These are phyloP conservation scores for Chaetomium cochliodes DNA, from an alignment of 495 filamentous ascomycete species.

Conservation along the genomic window DNA sequence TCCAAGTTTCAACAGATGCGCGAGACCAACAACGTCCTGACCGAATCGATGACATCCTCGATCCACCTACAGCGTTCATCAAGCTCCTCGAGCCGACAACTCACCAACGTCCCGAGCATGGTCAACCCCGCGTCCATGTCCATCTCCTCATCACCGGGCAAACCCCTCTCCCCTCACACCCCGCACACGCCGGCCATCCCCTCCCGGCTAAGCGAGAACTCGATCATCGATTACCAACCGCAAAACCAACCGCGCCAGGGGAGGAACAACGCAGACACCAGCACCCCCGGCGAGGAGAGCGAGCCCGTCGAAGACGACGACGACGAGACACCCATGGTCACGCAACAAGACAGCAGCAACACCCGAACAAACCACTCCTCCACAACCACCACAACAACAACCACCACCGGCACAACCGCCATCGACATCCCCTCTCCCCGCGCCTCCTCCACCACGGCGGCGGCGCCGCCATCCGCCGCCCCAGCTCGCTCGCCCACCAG, in stretches of 20 bases:
- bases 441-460: conserved; percentile 45
- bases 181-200: conserved; percentile 92
- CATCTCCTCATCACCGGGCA: conserved; percentile 82
- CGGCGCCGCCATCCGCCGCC: conserved; percentile 51
- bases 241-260: conserved; percentile 27
- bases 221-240: conserved; percentile 70
- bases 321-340: conserved; percentile 34
- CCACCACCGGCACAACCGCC: conserved; percentile 57
- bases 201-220: conserved; percentile 85
- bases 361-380: conserved; percentile 66
- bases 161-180: conserved; percentile 88
- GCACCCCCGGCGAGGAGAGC: conserved; percentile 40
- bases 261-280: conserved; percentile 20
- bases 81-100: conserved; percentile 77
- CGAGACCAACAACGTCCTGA: conserved; percentile 79
- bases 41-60: conserved; percentile 85
- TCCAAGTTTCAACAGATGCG: conserved; percentile 78
- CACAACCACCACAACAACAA: not conserved
- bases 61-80: conserved; percentile 78
- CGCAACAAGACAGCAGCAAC: conserved; percentile 33
- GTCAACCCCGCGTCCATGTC: conserved; percentile 78
- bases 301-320: conserved; percentile 34
- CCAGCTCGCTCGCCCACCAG: conserved; percentile 69
- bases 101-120: conserved; percentile 82
- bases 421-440: conserved; percentile 51